Evolutionary conservation across 2,329 filamentous ascomycete genomes (phyloP).

Genomic region (Blastomyces emzantsi): DNA sequence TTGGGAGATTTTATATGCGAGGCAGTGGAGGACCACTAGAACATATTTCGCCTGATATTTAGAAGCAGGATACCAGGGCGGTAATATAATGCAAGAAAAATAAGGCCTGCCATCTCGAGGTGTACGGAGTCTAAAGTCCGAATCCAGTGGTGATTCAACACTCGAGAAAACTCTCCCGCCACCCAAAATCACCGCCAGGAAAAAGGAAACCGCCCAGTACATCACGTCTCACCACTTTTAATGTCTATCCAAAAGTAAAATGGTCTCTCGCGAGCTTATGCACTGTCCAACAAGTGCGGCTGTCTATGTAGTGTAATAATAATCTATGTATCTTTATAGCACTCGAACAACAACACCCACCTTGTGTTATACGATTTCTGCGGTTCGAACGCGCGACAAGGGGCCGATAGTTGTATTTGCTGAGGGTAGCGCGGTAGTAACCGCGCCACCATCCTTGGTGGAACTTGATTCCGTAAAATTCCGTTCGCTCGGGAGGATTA

Average conservation of each 20-base stretch:
- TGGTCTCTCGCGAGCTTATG: background rate
- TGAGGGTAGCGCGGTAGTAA: background rate
- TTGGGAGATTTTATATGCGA: too few species aligned
- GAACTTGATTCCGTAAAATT: slow-evolving; percentile 3
- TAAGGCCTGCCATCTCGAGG: background rate
- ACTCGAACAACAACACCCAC: background rate
- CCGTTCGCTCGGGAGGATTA: slow-evolving; percentile 6
- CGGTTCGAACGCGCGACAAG: background rate
- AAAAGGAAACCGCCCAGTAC: background rate
- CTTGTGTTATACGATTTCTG: background rate
- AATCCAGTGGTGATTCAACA: background rate
- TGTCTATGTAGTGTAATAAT: background rate
- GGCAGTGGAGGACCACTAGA: too few species aligned
- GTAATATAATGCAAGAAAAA: background rate
- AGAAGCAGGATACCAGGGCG: background rate
- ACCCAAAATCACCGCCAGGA: background rate
- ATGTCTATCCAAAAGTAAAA: background rate
- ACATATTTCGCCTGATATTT: too few species aligned
- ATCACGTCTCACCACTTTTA: background rate
- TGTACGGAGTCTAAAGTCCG: background rate
- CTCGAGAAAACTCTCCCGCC: background rate
- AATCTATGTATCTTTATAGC: background rate
- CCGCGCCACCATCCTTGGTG: background rate
- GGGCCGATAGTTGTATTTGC: background rate
- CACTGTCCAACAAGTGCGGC: background rate